Conservation (phyloP, 1,139 yeast species). For the Taiozyma sp. region DNA sequence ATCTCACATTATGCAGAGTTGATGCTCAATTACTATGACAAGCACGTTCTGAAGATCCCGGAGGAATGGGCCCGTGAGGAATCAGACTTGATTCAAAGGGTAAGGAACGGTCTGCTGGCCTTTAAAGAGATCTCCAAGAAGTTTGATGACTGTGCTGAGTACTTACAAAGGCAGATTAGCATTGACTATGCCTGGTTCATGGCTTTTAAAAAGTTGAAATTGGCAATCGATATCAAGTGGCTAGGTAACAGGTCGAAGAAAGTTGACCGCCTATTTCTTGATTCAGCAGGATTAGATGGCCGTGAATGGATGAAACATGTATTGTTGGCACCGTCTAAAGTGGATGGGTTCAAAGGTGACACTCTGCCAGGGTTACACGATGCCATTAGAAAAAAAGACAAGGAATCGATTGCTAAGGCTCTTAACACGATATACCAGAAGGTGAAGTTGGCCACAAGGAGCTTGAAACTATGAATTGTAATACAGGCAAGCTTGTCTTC, state of each 20-base stretch:
- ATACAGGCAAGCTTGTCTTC: neutral
- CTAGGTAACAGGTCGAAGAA: conserved; percentile 50
- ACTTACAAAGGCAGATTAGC: conserved; percentile 43
- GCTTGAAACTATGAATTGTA: neutral
- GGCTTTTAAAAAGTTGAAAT: conserved; percentile 48
- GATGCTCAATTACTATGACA: conserved; percentile 1
- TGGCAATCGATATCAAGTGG: conserved; percentile 53
- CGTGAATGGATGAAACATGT: conserved; percentile 41
- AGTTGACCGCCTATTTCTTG: conserved; percentile 39
- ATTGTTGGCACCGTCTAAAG: conserved; percentile 35
- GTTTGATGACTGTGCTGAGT: conserved; percentile 35
- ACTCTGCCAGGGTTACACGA: conserved; percentile 39
- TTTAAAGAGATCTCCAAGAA: conserved; percentile 15
- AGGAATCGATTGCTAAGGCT: conserved; percentile 26
- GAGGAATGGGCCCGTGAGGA: conserved; percentile 28
- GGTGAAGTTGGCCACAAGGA: conserved; percentile 4
- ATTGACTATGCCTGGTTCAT: conserved; percentile 73
- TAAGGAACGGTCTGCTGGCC: conserved; percentile 4
- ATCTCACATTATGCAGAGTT: conserved; percentile 33
- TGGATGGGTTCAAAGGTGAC: conserved; percentile 27
- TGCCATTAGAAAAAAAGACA: conserved; percentile 29
- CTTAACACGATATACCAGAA: conserved; percentile 10
- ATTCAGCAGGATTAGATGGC: conserved; percentile 26
- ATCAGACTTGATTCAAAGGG: neutral
- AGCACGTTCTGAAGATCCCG: conserved; percentile 25